Percentiles rank a stretch among this genome's conserved stretches.
Evolutionary conservation across 2,329 filamentous ascomycete species (phyloP).

Genomic region (Dothideomycetidae sp.): DNA sequence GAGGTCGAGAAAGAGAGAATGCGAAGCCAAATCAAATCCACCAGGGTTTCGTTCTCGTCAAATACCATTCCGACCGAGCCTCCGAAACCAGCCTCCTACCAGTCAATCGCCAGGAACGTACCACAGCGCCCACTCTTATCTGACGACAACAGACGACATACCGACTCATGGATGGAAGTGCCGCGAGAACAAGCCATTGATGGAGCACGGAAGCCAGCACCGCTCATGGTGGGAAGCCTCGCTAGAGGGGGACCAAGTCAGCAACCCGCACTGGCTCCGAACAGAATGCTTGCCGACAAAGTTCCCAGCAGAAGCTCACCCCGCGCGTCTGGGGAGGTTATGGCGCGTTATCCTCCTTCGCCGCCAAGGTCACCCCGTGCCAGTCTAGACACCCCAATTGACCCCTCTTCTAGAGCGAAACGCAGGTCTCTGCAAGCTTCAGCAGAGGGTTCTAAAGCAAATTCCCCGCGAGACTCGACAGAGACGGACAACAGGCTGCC

Average conservation of each 20-base stretch:
- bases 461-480: slow-evolving; percentile 5
- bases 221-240: slow-evolving; percentile 8
- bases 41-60: slow-evolving; percentile 27
- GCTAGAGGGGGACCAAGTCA: slow-evolving; percentile 3
- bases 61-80: slow-evolving; percentile 6
- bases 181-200: slow-evolving; percentile 4
- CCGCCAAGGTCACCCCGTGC: slow-evolving; percentile 9
- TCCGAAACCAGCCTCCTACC: background rate
- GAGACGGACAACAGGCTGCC: background rate
- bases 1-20: slow-evolving; percentile 18
- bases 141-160: slow-evolving; percentile 7
- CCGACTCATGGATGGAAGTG: slow-evolving; percentile 5
- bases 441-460: slow-evolving; percentile 8
- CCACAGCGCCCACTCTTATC: slow-evolving; percentile 11
- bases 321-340: background rate
- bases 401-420: slow-evolving; percentile 1
- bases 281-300: slow-evolving; percentile 1
- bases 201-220: slow-evolving; percentile 4
- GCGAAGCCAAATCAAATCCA: slow-evolving; percentile 21
- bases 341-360: slow-evolving; percentile 7
- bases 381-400: slow-evolving; percentile 9
- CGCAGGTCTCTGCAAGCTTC: slow-evolving; percentile 6
- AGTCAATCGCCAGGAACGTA: slow-evolving; percentile 14
- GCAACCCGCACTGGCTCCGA: background rate
- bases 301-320: slow-evolving; percentile 6